A percentile compares a stretch with the other conserved stretches of the same genome.
phyloP scores from a whole-genome alignment of 139 green algal species.

The Desmodesmus armatus region DNA sequence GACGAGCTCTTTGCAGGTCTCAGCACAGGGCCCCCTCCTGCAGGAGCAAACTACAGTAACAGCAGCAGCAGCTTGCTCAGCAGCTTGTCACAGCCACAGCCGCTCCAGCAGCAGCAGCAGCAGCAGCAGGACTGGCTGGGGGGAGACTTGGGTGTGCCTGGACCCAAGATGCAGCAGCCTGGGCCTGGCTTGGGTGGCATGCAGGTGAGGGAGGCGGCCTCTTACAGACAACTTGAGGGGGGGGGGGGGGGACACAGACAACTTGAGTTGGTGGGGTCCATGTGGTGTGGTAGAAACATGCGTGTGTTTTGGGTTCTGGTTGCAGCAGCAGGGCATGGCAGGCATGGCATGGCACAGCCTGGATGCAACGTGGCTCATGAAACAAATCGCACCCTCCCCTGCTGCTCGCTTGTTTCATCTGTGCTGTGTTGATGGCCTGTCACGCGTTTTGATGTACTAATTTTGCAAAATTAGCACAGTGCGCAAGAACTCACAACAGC shows the following conservation, averaged over 20 bases:
- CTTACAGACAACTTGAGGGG: not conserved
- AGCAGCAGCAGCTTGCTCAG: not conserved
- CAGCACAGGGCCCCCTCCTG: not conserved
- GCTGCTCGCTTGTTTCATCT: too few species aligned
- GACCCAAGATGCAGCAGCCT: slow-evolving; percentile 6
- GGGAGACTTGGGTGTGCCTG: not conserved
- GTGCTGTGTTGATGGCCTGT: too few species aligned
- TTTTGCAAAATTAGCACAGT: too few species aligned
- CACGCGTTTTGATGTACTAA: too few species aligned
- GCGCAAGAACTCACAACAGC: too few species aligned
- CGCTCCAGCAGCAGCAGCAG: not conserved
- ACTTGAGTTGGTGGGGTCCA: not conserved
- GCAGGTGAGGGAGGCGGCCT: not conserved
- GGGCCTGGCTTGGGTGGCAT: not conserved
- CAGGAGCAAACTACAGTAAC: not conserved
- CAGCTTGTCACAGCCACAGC: not conserved
- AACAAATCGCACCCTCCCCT: too few species aligned
- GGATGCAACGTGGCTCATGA: too few species aligned
- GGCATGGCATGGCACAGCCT: not conserved
- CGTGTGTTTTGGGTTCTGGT: not conserved
- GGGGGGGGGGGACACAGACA: not conserved
- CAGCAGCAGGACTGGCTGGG: slow-evolving; percentile 30
- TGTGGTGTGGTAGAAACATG: not conserved
- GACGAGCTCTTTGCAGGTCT: slow-evolving; percentile 35
- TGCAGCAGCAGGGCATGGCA: not conserved